Evolutionary conservation across 345 rosid species (phyloP).

Genomic region (Hypericum perforatum): DNA sequence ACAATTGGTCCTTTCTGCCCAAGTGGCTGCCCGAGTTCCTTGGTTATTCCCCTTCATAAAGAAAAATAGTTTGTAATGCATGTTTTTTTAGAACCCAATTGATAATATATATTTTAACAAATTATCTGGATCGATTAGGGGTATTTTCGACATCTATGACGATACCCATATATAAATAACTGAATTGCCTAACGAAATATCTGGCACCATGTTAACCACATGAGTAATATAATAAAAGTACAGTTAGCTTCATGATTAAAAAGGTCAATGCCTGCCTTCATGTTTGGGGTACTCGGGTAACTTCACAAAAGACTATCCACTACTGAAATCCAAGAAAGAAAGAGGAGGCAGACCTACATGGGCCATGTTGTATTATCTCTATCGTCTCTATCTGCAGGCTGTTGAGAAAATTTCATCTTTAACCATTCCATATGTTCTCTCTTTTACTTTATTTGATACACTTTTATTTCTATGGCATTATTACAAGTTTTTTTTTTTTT

Average conservation of each 20-base stretch:
- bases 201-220: background rate
- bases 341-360: slow-evolving; percentile 36
- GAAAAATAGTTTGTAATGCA: background rate
- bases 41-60: background rate
- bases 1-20: slow-evolving; percentile 14
- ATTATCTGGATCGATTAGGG: background rate
- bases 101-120: background rate
- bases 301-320: slow-evolving; percentile 13
- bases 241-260: too few species aligned
- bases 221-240: background rate
- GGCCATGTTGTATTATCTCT: slow-evolving; percentile 34
- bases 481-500: too few species aligned
- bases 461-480: too few species aligned
- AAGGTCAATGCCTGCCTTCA: slow-evolving; percentile 22
- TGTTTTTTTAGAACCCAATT: background rate
- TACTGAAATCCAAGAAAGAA: slow-evolving; percentile 38
- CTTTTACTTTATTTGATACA: too few species aligned
- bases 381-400: slow-evolving; percentile 51
- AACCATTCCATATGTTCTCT: background rate
- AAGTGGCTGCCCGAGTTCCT: slow-evolving; percentile 20
- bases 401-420: slow-evolving; percentile 12
- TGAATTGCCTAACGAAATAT: slow-evolving; percentile 2
- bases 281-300: slow-evolving; percentile 26
- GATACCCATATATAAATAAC: background rate
- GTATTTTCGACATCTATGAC: background rate